These are phyloP conservation scores for Hypoxylon trugodes DNA, from an alignment of 495 filamentous ascomycete species.

Conservation along the genomic window DNA sequence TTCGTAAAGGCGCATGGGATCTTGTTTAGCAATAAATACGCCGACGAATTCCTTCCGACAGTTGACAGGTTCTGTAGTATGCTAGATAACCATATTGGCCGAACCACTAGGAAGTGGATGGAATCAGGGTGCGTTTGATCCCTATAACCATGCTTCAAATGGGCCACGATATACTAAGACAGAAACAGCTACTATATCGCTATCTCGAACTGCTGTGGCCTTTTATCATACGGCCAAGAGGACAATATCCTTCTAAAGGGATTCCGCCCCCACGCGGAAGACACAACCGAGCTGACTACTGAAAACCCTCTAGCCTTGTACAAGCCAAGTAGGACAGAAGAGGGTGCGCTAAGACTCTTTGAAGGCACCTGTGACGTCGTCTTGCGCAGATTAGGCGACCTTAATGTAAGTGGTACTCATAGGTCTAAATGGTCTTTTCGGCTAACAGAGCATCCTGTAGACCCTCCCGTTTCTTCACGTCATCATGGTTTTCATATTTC, in stretches of 20 bases:
- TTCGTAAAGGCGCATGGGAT: conserved; percentile 73
- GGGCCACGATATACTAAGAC: conserved; percentile 62
- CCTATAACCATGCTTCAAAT: conserved; percentile 56
- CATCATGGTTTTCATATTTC: conserved; percentile 73
- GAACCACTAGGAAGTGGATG: conserved; percentile 66
- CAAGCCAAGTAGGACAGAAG: conserved; percentile 27
- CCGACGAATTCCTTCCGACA: conserved; percentile 56
- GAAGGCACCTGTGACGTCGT: conserved; percentile 56
- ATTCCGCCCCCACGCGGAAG: conserved; percentile 38
- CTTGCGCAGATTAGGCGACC: conserved; percentile 67
- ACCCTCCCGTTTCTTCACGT: conserved; percentile 73
- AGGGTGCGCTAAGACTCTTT: conserved; percentile 32
- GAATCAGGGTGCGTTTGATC: conserved; percentile 64
- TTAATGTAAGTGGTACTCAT: conserved; percentile 49
- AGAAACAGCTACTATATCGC: conserved; percentile 62
- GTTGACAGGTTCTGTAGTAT: conserved; percentile 60
- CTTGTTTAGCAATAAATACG: conserved; percentile 66
- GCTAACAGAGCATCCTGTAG: conserved; percentile 13
- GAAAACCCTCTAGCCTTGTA: conserved; percentile 7
- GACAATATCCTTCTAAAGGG: conserved; percentile 46
- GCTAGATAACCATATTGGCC: conserved; percentile 67
- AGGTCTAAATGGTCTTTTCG: not conserved
- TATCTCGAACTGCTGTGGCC: conserved; percentile 56
- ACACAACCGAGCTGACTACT: conserved; percentile 6
- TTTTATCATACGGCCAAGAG: conserved; percentile 50